These are phyloP conservation scores for Trametes cingulata DNA, from an alignment of 768 basidiomycete genomes.

Conservation along the genomic window DNA sequence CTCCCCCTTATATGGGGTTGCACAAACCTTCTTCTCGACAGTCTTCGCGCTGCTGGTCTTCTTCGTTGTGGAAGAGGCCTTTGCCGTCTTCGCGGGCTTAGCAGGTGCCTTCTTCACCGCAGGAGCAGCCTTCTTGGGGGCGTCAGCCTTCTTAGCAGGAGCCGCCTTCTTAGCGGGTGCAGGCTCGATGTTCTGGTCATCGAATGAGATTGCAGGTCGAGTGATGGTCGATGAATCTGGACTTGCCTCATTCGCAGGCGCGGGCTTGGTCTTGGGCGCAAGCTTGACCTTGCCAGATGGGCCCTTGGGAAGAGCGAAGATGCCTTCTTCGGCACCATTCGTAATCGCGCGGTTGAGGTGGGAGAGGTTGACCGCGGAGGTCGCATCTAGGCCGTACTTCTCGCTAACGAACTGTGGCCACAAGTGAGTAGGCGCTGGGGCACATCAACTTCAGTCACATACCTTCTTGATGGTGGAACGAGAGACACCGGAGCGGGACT, in stretches of 20 bases:
- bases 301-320: conserved; percentile 62
- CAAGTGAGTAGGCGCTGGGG: not conserved
- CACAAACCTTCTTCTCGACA: conserved; percentile 35
- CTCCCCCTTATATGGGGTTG: no score
- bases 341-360: conserved; percentile 58
- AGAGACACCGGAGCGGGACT: conserved; percentile 72
- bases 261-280: conserved; percentile 52
- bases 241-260: conserved; percentile 58
- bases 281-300: conserved; percentile 77
- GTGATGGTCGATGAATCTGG: not conserved
- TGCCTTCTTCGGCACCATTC: conserved; percentile 49
- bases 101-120: conserved; percentile 32
- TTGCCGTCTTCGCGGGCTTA: conserved; percentile 34
- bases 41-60: conserved; percentile 36
- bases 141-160: conserved; percentile 24
- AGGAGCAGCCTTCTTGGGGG: conserved; percentile 34
- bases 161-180: conserved; percentile 34
- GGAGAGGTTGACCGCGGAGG: conserved; percentile 41
- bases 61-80: conserved; percentile 31
- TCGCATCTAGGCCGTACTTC: conserved; percentile 48
- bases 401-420: conserved; percentile 51
- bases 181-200: conserved; percentile 37
- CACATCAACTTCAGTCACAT: conserved; percentile 5
- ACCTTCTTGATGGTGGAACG: conserved; percentile 70
- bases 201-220: conserved; percentile 22